These are phyloP conservation scores for Cardiospermum halicacabum DNA, from an alignment of 345 rosid genomes.

Conservation along the genomic window DNA sequence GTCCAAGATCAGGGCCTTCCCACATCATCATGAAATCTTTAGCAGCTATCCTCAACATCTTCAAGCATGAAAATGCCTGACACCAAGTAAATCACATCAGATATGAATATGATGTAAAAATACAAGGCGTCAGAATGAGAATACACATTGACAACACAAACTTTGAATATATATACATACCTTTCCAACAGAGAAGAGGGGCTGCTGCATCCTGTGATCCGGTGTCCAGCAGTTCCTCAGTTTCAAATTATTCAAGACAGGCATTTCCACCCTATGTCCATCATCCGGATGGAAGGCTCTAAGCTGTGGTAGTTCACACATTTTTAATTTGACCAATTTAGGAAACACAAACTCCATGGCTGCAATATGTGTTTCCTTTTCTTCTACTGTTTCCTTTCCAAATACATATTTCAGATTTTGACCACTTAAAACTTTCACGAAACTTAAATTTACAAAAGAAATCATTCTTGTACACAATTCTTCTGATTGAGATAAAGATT, in stretches of 20 bases:
- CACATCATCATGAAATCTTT: no score
- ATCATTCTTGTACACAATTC: not conserved
- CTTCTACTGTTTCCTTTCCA: no score
- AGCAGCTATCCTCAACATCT: no score
- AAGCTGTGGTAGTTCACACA: not conserved
- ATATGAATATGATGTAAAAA: no score
- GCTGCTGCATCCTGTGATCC: not conserved
- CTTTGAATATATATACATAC: not conserved
- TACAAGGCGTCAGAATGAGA: no score
- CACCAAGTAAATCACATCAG: no score
- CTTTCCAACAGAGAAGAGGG: not conserved
- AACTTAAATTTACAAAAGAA: not conserved
- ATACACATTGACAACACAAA: no score
- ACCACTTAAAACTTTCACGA: not conserved
- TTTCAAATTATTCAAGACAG: slow-evolving; percentile 6
- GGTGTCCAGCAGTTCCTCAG: not conserved
- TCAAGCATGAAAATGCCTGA: no score
- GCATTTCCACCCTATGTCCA: slow-evolving; percentile 5
- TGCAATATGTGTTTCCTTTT: not conserved
- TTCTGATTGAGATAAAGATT: not conserved
- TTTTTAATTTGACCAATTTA: not conserved
- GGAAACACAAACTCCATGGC: slow-evolving; percentile 18
- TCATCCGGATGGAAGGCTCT: slow-evolving; percentile 14
- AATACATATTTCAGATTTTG: slow-evolving; percentile 8
- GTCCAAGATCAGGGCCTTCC: no score